Conservation (phyloP, 2,329 filamentous ascomycete genomes). For the Colletotrichum sp. region DNA sequence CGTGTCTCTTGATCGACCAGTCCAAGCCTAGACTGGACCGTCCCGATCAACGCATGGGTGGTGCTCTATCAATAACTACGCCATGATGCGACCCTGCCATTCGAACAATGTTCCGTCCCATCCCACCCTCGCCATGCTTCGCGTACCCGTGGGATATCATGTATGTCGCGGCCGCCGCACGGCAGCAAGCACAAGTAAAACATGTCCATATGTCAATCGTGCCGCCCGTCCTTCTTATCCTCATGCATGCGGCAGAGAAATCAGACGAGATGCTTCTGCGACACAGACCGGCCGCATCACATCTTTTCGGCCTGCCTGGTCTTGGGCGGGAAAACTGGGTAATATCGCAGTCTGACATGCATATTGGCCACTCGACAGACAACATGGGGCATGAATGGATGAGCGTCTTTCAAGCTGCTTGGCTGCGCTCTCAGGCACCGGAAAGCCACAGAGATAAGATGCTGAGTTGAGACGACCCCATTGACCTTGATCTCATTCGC, state of each 20-base stretch:
- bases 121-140: not conserved
- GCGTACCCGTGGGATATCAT: not conserved
- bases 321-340: not conserved
- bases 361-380: not conserved
- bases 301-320: not conserved
- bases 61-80: not conserved
- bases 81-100: slow-evolving; percentile 1
- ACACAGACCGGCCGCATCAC: not conserved
- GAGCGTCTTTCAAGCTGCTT: not conserved
- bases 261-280: not conserved
- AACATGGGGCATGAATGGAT: not conserved
- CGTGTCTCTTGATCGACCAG: not conserved
- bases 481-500: not conserved
- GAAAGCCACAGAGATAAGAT: slow-evolving; percentile 5
- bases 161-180: not conserved
- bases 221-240: not conserved
- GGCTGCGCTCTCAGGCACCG: not conserved
- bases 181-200: not conserved
- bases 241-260: not conserved
- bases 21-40: not conserved
- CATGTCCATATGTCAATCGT: not conserved
- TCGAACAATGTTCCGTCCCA: not conserved
- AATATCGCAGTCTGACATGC: slow-evolving; percentile 10
- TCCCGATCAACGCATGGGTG: slow-evolving; percentile 11
- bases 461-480: not conserved